phyloP scores from a whole-genome alignment of 495 filamentous ascomycete genomes.

The Neurospora terricola region DNA sequence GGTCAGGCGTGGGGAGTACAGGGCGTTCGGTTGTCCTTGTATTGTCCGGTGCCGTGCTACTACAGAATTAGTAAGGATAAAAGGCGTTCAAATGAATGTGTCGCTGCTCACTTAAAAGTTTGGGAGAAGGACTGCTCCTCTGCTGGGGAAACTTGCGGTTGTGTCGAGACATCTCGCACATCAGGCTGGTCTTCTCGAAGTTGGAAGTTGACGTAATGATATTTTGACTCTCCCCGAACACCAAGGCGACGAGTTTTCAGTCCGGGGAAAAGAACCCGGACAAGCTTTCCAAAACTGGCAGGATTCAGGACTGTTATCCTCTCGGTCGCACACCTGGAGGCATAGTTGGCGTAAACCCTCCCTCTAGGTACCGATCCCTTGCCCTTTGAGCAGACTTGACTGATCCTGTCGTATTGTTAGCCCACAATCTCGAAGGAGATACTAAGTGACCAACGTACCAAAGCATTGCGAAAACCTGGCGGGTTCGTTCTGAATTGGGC shows the following conservation, averaged over 20 bases:
- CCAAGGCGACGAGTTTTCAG: conserved; percentile 86
- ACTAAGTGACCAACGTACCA: conserved; percentile 51
- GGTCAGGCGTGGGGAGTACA: conserved; percentile 56
- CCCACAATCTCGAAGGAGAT: background rate
- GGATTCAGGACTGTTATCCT: conserved; percentile 89
- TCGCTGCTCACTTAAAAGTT: conserved; percentile 28
- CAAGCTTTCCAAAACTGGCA: conserved; percentile 94
- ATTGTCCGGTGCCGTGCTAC: conserved; percentile 20
- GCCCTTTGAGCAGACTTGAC: conserved; percentile 66
- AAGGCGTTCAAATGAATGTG: background rate
- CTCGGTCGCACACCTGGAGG: conserved; percentile 79
- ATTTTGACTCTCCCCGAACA: conserved; percentile 94
- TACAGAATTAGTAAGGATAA: background rate
- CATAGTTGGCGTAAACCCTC: conserved; percentile 89
- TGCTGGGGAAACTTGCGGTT: conserved; percentile 26
- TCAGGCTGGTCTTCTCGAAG: conserved; percentile 55
- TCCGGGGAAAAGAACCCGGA: conserved; percentile 89
- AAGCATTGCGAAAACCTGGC: conserved; percentile 95
- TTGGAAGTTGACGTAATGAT: conserved; percentile 88
- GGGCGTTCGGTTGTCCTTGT: conserved; percentile 44
- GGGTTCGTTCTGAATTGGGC: conserved; percentile 83
- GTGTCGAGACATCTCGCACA: conserved; percentile 23
- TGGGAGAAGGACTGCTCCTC: conserved; percentile 29
- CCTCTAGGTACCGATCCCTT: conserved; percentile 81
- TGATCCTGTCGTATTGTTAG: conserved; percentile 52